A percentile compares a stretch with the other conserved stretches of the same genome.
phyloP scores from a whole-genome alignment of 768 basidiomycete species.

The Auriculariales sp. region DNA sequence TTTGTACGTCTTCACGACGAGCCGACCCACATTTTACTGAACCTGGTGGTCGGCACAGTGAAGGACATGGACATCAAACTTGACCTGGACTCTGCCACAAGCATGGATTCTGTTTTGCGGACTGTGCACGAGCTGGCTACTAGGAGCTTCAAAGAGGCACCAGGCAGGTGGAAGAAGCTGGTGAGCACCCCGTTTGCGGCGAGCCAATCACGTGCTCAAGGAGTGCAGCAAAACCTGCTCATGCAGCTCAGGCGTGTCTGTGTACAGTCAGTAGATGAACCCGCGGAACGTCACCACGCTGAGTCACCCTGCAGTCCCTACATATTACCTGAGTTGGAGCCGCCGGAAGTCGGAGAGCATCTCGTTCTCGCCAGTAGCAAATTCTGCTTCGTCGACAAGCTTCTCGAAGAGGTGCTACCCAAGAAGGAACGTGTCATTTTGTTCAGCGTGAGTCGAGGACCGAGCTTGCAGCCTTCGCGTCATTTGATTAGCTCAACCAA shows the following conservation, averaged over 20 bases:
- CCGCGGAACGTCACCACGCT: constrained; percentile 3
- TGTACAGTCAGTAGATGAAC: constrained; percentile 31
- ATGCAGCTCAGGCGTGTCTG: constrained; percentile 60
- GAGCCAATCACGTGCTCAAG: not conserved
- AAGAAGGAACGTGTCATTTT: constrained; percentile 49
- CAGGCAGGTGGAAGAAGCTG: not conserved
- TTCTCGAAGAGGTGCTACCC: constrained; percentile 38
- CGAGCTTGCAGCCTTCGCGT: not conserved
- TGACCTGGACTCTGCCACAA: not conserved
- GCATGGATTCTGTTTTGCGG: not conserved
- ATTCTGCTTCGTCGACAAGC: constrained; percentile 41
- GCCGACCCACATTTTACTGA: not conserved
- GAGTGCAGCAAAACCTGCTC: constrained; percentile 30
- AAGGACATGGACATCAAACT: not conserved
- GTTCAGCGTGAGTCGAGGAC: constrained; percentile 38
- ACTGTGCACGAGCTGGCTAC: not conserved
- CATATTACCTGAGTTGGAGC: constrained; percentile 31
- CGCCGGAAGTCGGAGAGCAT: constrained; percentile 41
- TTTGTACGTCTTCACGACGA: not conserved
- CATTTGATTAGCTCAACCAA: not conserved
- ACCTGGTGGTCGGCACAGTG: not conserved
- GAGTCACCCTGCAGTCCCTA: constrained; percentile 29
- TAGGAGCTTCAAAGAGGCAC: not conserved
- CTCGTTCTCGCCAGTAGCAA: constrained; percentile 48
- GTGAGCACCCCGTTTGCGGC: not conserved